phyloP scores from a whole-genome alignment of 1,284 basidiomycete species.

The Acaromyces ingoldii region DNA sequence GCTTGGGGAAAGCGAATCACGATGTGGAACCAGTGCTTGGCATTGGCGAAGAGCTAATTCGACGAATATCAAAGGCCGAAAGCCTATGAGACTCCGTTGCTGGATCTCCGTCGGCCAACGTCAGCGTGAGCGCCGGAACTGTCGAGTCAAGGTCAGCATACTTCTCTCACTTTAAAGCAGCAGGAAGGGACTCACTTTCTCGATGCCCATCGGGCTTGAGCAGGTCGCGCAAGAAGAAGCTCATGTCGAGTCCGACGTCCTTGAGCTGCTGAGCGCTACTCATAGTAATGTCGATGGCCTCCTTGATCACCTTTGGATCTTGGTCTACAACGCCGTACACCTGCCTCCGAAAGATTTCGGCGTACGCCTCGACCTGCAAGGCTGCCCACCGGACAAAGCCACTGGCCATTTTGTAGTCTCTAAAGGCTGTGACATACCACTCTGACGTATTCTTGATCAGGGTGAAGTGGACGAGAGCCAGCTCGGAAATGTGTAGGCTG shows the following conservation, averaged over 20 bases:
- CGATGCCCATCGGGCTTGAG: constrained; percentile 10
- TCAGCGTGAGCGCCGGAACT: constrained; percentile 17
- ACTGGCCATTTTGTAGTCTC: constrained; percentile 86
- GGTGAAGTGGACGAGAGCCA: constrained; percentile 78
- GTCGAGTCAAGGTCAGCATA: no score
- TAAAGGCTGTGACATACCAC: constrained; percentile 94
- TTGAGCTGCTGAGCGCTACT: constrained; percentile 31
- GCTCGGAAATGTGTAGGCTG: constrained; percentile 68
- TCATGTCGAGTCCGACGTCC: constrained; percentile 35
- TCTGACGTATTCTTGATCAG: constrained; percentile 91
- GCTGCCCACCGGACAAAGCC: constrained; percentile 88
- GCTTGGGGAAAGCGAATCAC: no score
- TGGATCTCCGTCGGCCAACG: constrained; percentile 10
- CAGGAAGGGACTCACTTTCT: constrained; percentile 4
- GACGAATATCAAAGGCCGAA: constrained; percentile 20
- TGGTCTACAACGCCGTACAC: constrained; percentile 63
- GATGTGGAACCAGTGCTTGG: no score
- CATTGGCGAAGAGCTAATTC: no score
- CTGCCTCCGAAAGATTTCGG: constrained; percentile 80
- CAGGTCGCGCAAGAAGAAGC: constrained; percentile 23
- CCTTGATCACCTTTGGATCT: constrained; percentile 25
- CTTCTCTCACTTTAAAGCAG: no score
- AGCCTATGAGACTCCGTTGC: neutral
- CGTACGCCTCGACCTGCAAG: constrained; percentile 75
- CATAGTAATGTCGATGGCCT: constrained; percentile 26